A percentile compares a stretch with the other conserved stretches of the same genome.
Conservation (phyloP, 139 green algal genomes). For the Ettlia oleoabundans region DNA sequence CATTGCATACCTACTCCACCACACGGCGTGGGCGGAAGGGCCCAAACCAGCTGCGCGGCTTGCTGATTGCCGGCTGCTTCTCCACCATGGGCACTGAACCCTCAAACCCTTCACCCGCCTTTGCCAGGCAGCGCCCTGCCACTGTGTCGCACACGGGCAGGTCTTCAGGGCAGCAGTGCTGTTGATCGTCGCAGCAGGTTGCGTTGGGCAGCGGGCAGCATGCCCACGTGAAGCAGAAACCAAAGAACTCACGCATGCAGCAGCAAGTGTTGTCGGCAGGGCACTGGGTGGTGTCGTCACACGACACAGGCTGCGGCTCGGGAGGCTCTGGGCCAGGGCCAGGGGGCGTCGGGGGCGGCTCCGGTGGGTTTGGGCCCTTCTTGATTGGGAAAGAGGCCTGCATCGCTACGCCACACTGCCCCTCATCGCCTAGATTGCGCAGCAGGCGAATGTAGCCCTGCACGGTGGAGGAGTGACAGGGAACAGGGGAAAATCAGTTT, state of each 20-base stretch:
- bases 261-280: slow-evolving; percentile 86
- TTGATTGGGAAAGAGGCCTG: slow-evolving; percentile 92
- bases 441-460: slow-evolving; percentile 89
- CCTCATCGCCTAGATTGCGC: slow-evolving; percentile 44
- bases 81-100: slow-evolving; percentile 21
- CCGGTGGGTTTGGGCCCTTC: slow-evolving; percentile 75
- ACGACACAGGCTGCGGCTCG: slow-evolving; percentile 64
- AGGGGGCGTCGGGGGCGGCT: slow-evolving; percentile 36
- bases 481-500: not conserved
- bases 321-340: slow-evolving; percentile 46
- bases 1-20: not conserved
- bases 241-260: slow-evolving; percentile 78
- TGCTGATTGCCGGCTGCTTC: slow-evolving; percentile 20
- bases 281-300: slow-evolving; percentile 75
- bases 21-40: slow-evolving; percentile 31
- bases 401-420: slow-evolving; percentile 93
- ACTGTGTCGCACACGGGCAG: slow-evolving; percentile 89
- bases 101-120: slow-evolving; percentile 23
- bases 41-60: not conserved
- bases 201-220: slow-evolving; percentile 93
- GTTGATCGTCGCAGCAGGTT: slow-evolving; percentile 93
- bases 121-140: slow-evolving; percentile 49
- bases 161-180: slow-evolving; percentile 93
- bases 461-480: not conserved
- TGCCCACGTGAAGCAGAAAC: slow-evolving; percentile 85